These are phyloP conservation scores for Fusarium musae DNA, from an alignment of 2,329 filamentous ascomycete species.

Conservation along the genomic window DNA sequence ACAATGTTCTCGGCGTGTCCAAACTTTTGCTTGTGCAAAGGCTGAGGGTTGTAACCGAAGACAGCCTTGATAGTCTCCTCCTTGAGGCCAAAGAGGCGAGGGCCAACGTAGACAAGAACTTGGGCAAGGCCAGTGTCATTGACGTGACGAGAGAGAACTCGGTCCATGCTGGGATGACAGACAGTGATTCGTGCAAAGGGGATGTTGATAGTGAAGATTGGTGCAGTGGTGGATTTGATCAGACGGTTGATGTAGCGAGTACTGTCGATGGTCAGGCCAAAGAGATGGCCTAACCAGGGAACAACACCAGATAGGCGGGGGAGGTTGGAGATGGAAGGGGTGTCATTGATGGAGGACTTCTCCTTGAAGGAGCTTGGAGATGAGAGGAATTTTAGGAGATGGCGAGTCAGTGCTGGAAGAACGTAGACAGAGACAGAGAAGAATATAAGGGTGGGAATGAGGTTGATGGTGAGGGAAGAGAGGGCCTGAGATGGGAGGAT, in stretches of 20 bases:
- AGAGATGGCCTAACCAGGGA: conserved; percentile 43
- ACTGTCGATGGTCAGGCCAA: conserved; percentile 40
- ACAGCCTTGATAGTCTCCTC: conserved; percentile 39
- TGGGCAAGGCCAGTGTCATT: conserved; percentile 47
- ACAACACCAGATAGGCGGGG: conserved; percentile 36
- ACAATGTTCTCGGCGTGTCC: conserved; percentile 37
- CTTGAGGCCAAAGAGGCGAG: conserved; percentile 43
- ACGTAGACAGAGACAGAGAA: background rate
- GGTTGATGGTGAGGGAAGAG: conserved; percentile 11
- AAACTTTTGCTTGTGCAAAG: conserved; percentile 45
- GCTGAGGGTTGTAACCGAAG: conserved; percentile 43
- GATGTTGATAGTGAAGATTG: conserved; percentile 47
- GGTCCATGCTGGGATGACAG: conserved; percentile 45
- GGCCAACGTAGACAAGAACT: conserved; percentile 46
- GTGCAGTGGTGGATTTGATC: conserved; percentile 36
- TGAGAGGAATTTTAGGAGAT: background rate
- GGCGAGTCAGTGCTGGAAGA: conserved; percentile 11
- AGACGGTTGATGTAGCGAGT: conserved; percentile 44
- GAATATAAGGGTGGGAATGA: conserved; percentile 17
- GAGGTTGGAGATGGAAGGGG: conserved; percentile 33
- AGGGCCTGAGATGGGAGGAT: background rate
- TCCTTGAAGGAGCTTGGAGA: conserved; percentile 13
- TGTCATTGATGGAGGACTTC: background rate
- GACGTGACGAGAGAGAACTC: conserved; percentile 43
- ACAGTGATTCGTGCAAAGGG: conserved; percentile 45